Evolutionary conservation across 768 basidiomycete species (phyloP), one percentile per base, ranked within the genome.

Genomic region (Vishniacozyma victoriae): DNA sequence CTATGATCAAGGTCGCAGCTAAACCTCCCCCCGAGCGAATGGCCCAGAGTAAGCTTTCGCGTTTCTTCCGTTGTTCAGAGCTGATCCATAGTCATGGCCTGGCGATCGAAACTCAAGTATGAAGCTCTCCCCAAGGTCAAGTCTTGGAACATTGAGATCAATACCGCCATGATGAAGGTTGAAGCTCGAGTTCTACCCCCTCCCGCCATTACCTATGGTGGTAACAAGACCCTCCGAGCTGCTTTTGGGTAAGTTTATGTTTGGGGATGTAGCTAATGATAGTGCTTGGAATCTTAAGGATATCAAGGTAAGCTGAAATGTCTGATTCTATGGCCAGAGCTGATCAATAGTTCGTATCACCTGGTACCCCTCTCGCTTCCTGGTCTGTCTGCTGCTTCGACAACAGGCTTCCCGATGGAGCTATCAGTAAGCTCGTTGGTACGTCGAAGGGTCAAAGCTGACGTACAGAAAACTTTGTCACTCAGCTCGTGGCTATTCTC

Each of bases 141-240:
- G n/a, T 57, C 62, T 14, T 72, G 71, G 71, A 64, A 64, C 14
- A 36, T 72, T n/a, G 54, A 64, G 31, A 55, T 72, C 36, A 27
- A 60, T 4, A 23, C 23, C 1, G 22, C 58, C 9, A 59, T 69
- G 60, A 62, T 66, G 61, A 39, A 45, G 19, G 47, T 69, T 27
- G 44, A 59, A 27, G 71, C 66, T 18, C 54, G 71, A 18, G 61
- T 71, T 6, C 58, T 72, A 12, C 43, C 41, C 12, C 50, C 67
- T 1, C 71, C 71, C 5, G 42, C 35, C 5, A 52, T 72, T 22
- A 22, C 49, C 14, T 72, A 72, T 52, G 67, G 55, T n/a, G 58
- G 48, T 15, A 46, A 48, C 46, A 57, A 62, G 44, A 45, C 40
- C 12, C 18, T 57, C 4, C 41, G 62, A 24, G 60, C 57, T 13